Conservation (phyloP, 1,139 yeast genomes). For the Pneumocystis carinii region DNA sequence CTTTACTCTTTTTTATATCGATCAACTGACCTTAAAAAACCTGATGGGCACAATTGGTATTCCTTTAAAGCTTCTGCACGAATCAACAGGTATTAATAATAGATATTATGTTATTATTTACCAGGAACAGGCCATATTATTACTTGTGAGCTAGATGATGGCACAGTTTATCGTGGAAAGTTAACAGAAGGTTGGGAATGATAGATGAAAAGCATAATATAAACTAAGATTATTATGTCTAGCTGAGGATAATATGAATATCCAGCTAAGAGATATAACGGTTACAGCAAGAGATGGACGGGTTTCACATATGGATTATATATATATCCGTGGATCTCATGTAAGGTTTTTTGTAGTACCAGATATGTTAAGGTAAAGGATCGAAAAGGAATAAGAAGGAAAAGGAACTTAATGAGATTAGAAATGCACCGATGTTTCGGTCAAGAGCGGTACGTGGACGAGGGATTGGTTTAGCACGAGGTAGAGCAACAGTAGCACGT, state of each 20-base stretch:
- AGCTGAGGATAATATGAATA: slow-evolving; percentile 81
- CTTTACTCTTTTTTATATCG: neutral
- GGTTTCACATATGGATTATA: slow-evolving; percentile 66
- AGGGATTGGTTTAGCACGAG: slow-evolving; percentile 17
- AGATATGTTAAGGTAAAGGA: slow-evolving; percentile 43
- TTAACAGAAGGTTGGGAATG: slow-evolving; percentile 42
- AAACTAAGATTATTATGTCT: neutral
- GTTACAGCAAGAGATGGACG: slow-evolving; percentile 65
- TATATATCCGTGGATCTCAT: slow-evolving; percentile 83
- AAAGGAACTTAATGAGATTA: slow-evolving; percentile 1
- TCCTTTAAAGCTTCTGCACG: slow-evolving; percentile 76
- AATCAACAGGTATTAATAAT: slow-evolving; percentile 40
- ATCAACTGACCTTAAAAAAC: neutral
- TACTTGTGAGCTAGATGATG: slow-evolving; percentile 69
- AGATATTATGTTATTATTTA: neutral
- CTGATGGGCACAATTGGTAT: slow-evolving; percentile 38
- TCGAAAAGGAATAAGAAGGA: neutral
- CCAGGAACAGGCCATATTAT: slow-evolving; percentile 56
- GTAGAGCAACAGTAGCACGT: slow-evolving; percentile 16
- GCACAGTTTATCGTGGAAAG: slow-evolving; percentile 78
- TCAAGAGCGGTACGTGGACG: slow-evolving; percentile 13
- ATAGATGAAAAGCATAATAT: neutral
- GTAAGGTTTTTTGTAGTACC: slow-evolving; percentile 75
- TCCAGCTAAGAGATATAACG: slow-evolving; percentile 69
- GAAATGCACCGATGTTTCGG: slow-evolving; percentile 18